Conservation (phyloP, 2,329 filamentous ascomycete species). For the Grosmannia huntii region DNA sequence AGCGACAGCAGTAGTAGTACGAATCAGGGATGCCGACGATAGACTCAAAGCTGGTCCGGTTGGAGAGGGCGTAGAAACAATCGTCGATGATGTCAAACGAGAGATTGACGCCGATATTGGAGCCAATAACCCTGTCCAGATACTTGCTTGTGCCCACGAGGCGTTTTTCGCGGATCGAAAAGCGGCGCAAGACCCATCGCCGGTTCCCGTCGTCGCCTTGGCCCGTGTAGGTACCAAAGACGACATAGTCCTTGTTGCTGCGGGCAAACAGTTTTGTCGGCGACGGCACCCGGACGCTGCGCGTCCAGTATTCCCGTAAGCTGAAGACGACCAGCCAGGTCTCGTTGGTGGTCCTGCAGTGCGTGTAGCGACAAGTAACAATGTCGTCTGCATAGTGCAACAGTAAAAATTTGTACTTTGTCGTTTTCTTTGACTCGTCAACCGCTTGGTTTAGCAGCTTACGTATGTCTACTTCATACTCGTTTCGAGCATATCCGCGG, state of each 20-base stretch:
- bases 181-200: conserved; percentile 50
- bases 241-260: conserved; percentile 47
- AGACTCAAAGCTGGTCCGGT: conserved; percentile 42
- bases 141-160: conserved; percentile 33
- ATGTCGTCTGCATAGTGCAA: conserved; percentile 45
- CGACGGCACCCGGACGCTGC: conserved; percentile 30
- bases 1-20: conserved; percentile 54
- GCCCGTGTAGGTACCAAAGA: conserved; percentile 52
- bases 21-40: conserved; percentile 53
- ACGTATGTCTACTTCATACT: conserved; percentile 38
- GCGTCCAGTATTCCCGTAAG: conserved; percentile 23
- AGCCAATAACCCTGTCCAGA: conserved; percentile 46
- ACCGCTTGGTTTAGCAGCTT: conserved; percentile 24
- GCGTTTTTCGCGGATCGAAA: conserved; percentile 27
- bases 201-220: conserved; percentile 37
- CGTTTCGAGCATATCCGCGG: conserved; percentile 30
- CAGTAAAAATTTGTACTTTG: conserved; percentile 35
- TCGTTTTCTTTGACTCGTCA: conserved; percentile 20
- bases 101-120: conserved; percentile 53
- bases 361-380: conserved; percentile 42
- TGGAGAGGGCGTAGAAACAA: conserved; percentile 59
- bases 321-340: conserved; percentile 43
- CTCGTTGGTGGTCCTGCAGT: conserved; percentile 19
- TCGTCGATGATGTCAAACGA: conserved; percentile 57
- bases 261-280: conserved; percentile 52